Percentiles rank a stretch among this genome's conserved stretches.
Evolutionary conservation across 2,329 filamentous ascomycete species (phyloP).

Genomic region (Tolypocladium inflatum): DNA sequence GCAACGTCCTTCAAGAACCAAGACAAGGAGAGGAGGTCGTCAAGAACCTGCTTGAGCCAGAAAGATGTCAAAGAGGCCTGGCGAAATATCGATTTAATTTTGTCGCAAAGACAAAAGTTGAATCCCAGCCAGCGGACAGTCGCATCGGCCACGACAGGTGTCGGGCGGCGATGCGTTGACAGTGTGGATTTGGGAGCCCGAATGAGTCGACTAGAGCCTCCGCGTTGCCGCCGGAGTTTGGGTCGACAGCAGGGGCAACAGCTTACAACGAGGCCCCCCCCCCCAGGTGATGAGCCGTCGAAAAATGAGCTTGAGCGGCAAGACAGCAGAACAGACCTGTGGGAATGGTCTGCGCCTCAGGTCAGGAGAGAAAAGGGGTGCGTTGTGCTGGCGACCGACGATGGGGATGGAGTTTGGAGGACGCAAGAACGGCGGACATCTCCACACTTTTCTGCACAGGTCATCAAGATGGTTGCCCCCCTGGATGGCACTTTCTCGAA

Average conservation of each 20-base stretch:
- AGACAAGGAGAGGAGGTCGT: not conserved
- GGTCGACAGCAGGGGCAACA: not conserved
- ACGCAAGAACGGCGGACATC: not conserved
- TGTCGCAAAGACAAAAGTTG: not conserved
- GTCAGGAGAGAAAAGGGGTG: not conserved
- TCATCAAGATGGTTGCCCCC: not conserved
- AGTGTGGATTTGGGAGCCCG: not conserved
- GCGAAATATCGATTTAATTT: not conserved
- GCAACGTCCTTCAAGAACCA: not conserved
- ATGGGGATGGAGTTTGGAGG: not conserved
- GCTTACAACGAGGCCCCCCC: not conserved
- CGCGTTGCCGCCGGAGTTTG: not conserved
- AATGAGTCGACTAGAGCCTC: not conserved
- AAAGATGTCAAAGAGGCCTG: not conserved
- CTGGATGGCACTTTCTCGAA: not conserved
- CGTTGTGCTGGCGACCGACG: not conserved
- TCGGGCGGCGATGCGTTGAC: not conserved
- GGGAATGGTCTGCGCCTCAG: not conserved
- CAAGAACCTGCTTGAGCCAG: not conserved
- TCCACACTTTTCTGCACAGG: not conserved
- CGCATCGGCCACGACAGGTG: not conserved
- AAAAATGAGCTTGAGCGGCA: not conserved
- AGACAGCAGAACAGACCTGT: not conserved
- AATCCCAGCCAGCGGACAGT: not conserved
- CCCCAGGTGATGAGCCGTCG: not conserved